Evolutionary conservation across 352 stramenopile genomes (phyloP).

Genomic region (Pythium sp.): DNA sequence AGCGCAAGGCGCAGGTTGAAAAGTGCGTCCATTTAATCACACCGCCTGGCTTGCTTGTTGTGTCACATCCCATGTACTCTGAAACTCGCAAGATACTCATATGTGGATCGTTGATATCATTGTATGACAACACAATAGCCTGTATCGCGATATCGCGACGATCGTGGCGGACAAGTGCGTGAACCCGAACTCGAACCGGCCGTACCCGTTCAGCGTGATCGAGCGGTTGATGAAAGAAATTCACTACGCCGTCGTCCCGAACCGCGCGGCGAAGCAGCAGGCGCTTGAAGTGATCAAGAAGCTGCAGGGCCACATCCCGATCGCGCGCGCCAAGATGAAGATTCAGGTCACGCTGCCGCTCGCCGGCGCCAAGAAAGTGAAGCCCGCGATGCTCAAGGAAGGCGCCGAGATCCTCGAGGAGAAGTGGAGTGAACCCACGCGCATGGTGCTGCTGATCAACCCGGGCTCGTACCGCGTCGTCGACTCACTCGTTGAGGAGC

Average conservation of each 20-base stretch:
- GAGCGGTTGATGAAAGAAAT: conserved; percentile 96
- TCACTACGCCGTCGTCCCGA: conserved; percentile 94
- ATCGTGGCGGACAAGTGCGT: conserved; percentile 98
- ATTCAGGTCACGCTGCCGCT: conserved; percentile 76
- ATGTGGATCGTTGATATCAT: no score
- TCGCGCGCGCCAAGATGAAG: conserved; percentile 97
- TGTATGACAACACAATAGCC: conserved; percentile 39
- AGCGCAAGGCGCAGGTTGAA: conserved; percentile 91
- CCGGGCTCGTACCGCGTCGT: conserved; percentile 75
- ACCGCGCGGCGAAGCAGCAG: conserved; percentile 95
- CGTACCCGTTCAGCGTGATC: conserved; percentile 97
- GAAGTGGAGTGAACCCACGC: conserved; percentile 47
- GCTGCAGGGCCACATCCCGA: conserved; percentile 90
- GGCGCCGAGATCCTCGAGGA: conserved; percentile 68
- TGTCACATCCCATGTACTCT: not conserved
- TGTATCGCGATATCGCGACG: conserved; percentile 93
- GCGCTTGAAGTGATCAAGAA: conserved; percentile 96
- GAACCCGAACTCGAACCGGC: conserved; percentile 92
- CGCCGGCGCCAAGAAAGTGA: conserved; percentile 49
- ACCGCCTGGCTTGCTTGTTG: not conserved
- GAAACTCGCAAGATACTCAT: no score
- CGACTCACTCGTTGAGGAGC: conserved; percentile 64
- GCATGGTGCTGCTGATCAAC: conserved; percentile 71
- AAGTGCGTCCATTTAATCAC: conserved; percentile 40
- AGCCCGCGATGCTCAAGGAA: conserved; percentile 57